Conservation (phyloP, 1,284 basidiomycete genomes). For the Omphalotus olearius region DNA sequence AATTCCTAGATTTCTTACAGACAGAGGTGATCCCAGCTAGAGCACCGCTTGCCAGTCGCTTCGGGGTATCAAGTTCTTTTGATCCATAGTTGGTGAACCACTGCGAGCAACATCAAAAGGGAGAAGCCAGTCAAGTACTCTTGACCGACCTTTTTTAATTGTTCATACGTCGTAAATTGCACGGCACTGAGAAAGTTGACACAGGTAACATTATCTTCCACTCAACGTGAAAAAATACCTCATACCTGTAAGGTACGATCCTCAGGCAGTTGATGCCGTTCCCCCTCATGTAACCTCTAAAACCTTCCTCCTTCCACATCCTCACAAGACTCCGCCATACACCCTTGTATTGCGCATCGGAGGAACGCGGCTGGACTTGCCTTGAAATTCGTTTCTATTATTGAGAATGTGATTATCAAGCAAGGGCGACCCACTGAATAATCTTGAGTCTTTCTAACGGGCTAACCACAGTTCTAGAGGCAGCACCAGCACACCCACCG, state of each 20-base stretch:
- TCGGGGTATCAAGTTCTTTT: slow-evolving; percentile 77
- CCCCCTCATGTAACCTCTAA: slow-evolving; percentile 87
- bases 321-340: slow-evolving; percentile 79
- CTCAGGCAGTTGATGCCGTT: slow-evolving; percentile 92
- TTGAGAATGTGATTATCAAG: slow-evolving; percentile 8
- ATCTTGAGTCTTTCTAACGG: slow-evolving; percentile 93
- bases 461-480: slow-evolving; percentile 87
- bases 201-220: not conserved
- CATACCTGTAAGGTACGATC: slow-evolving; percentile 72
- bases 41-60: slow-evolving; percentile 79
- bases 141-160: slow-evolving; percentile 69
- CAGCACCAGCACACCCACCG: slow-evolving; percentile 78
- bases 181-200: slow-evolving; percentile 65
- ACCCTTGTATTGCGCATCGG: slow-evolving; percentile 70
- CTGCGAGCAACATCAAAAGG: slow-evolving; percentile 32
- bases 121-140: slow-evolving; percentile 6
- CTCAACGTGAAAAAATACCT: slow-evolving; percentile 10
- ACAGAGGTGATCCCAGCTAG: slow-evolving; percentile 90
- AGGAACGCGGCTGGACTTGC: slow-evolving; percentile 71
- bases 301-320: slow-evolving; percentile 93
- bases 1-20: slow-evolving; percentile 50
- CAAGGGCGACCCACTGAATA: slow-evolving; percentile 68
- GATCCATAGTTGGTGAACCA: slow-evolving; percentile 67
- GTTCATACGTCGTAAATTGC: slow-evolving; percentile 91
- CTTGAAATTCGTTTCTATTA: slow-evolving; percentile 32